These are phyloP conservation scores for Gentiana straminea DNA, from an alignment of 257 asterid species.

Conservation along the genomic window DNA sequence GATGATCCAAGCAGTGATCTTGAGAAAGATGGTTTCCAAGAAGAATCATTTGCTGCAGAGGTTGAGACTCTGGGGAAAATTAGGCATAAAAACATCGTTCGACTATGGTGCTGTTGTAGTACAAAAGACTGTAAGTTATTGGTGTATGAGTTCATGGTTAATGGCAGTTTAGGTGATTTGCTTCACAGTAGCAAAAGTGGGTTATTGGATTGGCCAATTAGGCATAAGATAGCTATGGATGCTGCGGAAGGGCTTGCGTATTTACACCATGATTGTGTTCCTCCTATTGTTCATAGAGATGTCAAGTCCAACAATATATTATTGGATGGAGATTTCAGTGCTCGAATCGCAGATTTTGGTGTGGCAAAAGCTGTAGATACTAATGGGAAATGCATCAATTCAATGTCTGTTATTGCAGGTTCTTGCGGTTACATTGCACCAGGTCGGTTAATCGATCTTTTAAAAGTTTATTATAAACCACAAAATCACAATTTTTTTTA, in stretches of 20 bases:
- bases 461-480: background rate
- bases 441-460: constrained; percentile 31
- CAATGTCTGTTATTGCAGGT: constrained; percentile 98
- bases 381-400: constrained; percentile 44
- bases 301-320: constrained; percentile 83
- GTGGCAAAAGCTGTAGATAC: constrained; percentile 78
- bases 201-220: constrained; percentile 70
- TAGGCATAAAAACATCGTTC: constrained; percentile 85
- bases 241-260: constrained; percentile 92
- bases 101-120: constrained; percentile 82
- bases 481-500: too few species aligned
- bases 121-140: constrained; percentile 72
- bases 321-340: constrained; percentile 71
- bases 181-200: constrained; percentile 79
- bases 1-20: constrained; percentile 41
- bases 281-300: constrained; percentile 84
- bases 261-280: constrained; percentile 85
- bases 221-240: constrained; percentile 81
- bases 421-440: constrained; percentile 98
- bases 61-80: constrained; percentile 85
- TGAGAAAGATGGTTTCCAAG: constrained; percentile 48
- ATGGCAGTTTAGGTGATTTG: constrained; percentile 85
- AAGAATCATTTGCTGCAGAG: constrained; percentile 63
- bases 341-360: constrained; percentile 91
- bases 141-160: constrained; percentile 96